Percentiles rank a stretch among this genome's conserved stretches.
Evolutionary conservation across 371 early-diverging fungal species (phyloP).

Genomic region (Rhizopus microsporus): DNA sequence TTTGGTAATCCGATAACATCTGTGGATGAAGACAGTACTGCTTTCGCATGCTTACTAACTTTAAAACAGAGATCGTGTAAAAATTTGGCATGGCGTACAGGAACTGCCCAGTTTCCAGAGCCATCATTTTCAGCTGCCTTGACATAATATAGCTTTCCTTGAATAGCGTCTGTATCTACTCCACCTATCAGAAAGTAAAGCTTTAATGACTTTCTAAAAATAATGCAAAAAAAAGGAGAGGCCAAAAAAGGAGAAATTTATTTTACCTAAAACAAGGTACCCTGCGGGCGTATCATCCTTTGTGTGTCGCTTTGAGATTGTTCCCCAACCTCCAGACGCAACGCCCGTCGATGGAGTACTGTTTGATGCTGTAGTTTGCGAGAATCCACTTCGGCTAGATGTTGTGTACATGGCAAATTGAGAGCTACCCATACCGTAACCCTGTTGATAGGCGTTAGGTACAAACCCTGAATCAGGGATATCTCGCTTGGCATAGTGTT

Average conservation of each 20-base stretch:
- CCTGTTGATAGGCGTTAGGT: constrained; percentile 42
- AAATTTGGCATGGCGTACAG: constrained; percentile 41
- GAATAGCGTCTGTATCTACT: constrained; percentile 39
- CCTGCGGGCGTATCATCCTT: constrained; percentile 37
- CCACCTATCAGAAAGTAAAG: constrained; percentile 34
- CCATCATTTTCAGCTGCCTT: constrained; percentile 19
- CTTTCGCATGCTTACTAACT: constrained; percentile 37
- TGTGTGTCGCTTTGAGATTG: constrained; percentile 29
- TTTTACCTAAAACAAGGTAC: constrained; percentile 44
- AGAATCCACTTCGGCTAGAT: constrained; percentile 24
- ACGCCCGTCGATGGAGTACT: constrained; percentile 1
- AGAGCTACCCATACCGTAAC: constrained; percentile 35
- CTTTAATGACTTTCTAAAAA: constrained; percentile 1
- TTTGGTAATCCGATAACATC: constrained; percentile 45
- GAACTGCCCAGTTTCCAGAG: constrained; percentile 45
- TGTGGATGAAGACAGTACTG: constrained; percentile 40
- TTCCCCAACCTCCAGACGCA: constrained; percentile 33
- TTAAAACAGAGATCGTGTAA: constrained; percentile 29
- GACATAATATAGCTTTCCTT: constrained; percentile 42
- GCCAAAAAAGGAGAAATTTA: constrained; percentile 8
- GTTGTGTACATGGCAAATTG: constrained; percentile 50
- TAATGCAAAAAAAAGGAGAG: not conserved
- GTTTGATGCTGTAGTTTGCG: constrained; percentile 18
- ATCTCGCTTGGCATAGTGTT: constrained; percentile 32
- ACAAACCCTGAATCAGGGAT: constrained; percentile 40